These are phyloP conservation scores for Aspergillus caelatus DNA, from an alignment of 2,329 filamentous ascomycete genomes.

Conservation along the genomic window DNA sequence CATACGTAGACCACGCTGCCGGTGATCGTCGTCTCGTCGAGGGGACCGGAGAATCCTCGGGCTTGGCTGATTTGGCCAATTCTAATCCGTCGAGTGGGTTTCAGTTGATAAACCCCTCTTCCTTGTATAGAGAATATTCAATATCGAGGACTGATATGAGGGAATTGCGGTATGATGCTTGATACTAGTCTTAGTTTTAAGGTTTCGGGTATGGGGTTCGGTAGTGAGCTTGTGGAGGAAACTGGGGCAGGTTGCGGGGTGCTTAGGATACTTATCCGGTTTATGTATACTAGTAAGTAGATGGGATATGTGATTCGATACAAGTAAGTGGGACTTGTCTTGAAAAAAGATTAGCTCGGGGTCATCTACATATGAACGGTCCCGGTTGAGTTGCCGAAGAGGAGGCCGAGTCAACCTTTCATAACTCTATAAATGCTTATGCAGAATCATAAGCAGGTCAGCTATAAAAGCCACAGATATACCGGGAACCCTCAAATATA, in stretches of 20 bases:
- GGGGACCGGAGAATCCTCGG: too few species aligned
- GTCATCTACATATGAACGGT: background rate
- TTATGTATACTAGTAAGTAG: background rate
- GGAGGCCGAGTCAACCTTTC: background rate
- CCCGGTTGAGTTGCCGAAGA: background rate
- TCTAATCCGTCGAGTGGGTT: too few species aligned
- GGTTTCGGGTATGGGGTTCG: background rate
- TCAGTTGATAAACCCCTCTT: background rate
- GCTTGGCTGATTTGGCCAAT: too few species aligned
- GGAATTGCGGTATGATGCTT: background rate
- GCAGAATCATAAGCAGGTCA: background rate
- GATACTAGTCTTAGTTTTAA: background rate
- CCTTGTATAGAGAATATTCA: background rate
- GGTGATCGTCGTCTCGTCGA: background rate
- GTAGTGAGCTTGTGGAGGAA: background rate
- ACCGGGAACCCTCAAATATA: background rate
- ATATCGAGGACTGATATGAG: background rate
- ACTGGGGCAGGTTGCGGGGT: background rate
- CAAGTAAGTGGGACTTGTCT: background rate
- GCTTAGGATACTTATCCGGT: background rate
- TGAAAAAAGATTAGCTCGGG: background rate
- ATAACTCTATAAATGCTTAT: background rate
- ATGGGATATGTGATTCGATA: background rate
- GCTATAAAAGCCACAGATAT: background rate
- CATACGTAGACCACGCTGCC: background rate